Conservation (phyloP, 305 asterid genomes). For the Petunia hybrid region DNA sequence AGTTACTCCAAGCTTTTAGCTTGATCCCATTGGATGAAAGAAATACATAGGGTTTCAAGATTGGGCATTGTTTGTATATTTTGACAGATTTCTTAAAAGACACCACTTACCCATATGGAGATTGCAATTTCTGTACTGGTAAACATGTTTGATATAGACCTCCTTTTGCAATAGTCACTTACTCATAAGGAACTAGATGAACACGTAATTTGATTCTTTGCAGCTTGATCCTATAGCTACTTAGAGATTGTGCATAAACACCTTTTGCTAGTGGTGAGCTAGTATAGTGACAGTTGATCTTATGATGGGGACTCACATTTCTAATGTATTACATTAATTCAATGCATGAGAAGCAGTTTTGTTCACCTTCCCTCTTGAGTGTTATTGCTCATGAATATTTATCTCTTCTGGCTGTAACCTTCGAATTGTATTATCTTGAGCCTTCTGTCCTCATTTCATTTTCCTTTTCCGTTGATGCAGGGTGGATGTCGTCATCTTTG, state of each 20-base stretch:
- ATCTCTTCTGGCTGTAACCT: background rate
- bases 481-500: constrained; percentile 84
- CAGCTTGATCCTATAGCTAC: background rate
- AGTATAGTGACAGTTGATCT: background rate
- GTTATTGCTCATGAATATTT: too few relatives aligned
- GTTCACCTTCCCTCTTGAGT: background rate
- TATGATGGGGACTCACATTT: too few relatives aligned
- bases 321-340: too few relatives aligned
- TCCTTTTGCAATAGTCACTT: background rate
- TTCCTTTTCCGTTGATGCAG: constrained; percentile 47
- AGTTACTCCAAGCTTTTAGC: background rate
- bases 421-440: background rate
- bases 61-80: background rate
- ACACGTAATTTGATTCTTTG: background rate
- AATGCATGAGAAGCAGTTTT: background rate
- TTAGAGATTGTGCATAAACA: background rate
- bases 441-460: constrained; percentile 18
- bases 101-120: background rate
- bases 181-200: background rate
- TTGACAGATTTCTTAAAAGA: background rate
- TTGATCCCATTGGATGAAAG: background rate
- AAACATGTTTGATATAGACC: background rate
- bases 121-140: background rate
- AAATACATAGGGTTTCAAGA: background rate
- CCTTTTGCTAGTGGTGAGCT: background rate